phyloP scores from a whole-genome alignment of 83 land plant species.

The Thuja plicata region DNA sequence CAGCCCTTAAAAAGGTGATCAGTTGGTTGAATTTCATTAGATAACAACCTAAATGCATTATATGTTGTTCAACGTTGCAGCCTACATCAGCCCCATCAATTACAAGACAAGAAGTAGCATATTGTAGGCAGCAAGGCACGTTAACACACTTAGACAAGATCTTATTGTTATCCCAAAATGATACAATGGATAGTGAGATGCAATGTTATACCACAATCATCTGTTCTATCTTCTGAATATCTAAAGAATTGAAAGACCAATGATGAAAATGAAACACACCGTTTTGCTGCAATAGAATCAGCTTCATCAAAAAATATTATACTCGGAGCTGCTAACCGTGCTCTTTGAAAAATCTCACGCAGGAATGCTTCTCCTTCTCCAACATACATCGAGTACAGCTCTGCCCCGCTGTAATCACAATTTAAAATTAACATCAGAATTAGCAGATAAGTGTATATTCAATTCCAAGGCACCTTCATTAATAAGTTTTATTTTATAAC shows the following conservation, averaged over 20 bases:
- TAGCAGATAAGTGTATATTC: background rate
- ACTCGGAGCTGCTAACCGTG: conserved; percentile 88
- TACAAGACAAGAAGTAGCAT: background rate
- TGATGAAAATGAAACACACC: conserved; percentile 34
- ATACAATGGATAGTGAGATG: background rate
- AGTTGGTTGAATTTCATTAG: background rate
- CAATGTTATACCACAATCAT: background rate
- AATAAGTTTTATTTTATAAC: background rate
- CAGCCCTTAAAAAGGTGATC: background rate
- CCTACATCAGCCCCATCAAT: background rate
- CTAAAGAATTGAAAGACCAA: background rate
- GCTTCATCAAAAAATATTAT: conserved; percentile 91
- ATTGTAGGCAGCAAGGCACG: background rate
- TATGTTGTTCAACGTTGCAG: too few species aligned
- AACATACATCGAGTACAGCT: conserved; percentile 89
- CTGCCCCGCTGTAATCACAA: conserved; percentile 71
- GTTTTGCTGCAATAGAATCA: conserved; percentile 76
- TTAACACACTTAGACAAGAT: background rate
- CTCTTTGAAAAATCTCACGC: conserved; percentile 81
- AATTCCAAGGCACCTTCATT: background rate
- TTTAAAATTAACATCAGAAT: background rate
- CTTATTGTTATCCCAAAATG: background rate
- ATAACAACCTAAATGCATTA: too few species aligned
- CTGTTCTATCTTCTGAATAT: background rate
- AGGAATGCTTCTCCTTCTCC: conserved; percentile 93